Base-by-base conservation (phyloP, 2,329 filamentous ascomycete genomes). In the Calonectria ilicicola region DNA sequence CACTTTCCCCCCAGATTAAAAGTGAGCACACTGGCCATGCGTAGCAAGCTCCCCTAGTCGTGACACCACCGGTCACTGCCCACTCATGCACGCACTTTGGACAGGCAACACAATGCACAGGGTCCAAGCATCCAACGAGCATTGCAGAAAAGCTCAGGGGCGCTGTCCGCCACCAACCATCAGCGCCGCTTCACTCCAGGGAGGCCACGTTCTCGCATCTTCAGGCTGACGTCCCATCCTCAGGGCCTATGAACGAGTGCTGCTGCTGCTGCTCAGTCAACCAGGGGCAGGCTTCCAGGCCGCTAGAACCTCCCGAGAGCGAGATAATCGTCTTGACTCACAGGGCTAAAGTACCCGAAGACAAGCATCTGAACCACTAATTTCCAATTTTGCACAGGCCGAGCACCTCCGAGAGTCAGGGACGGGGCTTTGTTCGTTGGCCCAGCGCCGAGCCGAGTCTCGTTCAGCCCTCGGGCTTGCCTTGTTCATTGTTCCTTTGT, bases 41-140 rank as follows among this genome's bases (percentile, higher is more conserved):
- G 40, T 29, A 40, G 49, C 67, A 47, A 67, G 35, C 21, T 29
- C 29, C 46, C 27, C 60, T 19, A 65, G 21, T 29, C 53, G 44
- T 72, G 35, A 72, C 49, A 73, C 53, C 62, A 49, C 66, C 6
- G 21, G 40, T 21, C 12, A n/a, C 70, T 74, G 67, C 47, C 68
- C 72, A 79, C 76, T 77, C 75, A 79, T 79, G 77, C 77, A 79
- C 72, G 77, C 77, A 79, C 77, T 79, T 79, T 79, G 77, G 62
- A 73, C 65, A 65, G 35, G 53, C 47, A n/a, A 66, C 68, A 53
- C 51, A 60, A 70, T 53, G 51, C 49, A 65, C 32, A 63, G 44
- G 63, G 68, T 62, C 26, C 51, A 38, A 51, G 51, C 29, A 62
- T 46, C 32, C 53, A 51, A 44, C 56, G 21, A 40, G 49, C 62